Evolutionary conservation across 1,284 basidiomycete species (phyloP), one percentile per base, ranked within the genome.

Genomic region (Papiliotrema laurentii): DNA sequence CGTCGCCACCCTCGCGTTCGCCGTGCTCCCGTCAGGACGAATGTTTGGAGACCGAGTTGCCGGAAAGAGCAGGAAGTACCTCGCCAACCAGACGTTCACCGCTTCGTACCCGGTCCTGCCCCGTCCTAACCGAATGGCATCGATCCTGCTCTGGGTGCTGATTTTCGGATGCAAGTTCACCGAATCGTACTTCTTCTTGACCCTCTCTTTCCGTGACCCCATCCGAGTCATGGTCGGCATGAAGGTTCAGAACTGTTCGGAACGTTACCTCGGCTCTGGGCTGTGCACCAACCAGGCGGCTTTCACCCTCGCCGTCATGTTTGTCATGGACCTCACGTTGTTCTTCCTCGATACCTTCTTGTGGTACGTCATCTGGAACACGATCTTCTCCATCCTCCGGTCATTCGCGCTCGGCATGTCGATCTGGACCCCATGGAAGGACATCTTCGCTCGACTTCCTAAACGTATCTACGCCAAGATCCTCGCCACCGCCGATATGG

Each of bases 291-390:
- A 96, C 67, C 92, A 97, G 59, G 87, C 90, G 1, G 85, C 85
- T 6, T 96, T 96, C 75, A 87, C 92, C 13, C 76, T 97, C 58
- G 81, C 92, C 50, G 87, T 94, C 77, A 97, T 96, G 92, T 96
- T 90, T 71, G 75, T 92, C 74, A 94, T 96, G 91, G 91, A 96
- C 69, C 75, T 96, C 35, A 83, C 86, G 42, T 80, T 96, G 44
- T 97, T 90, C 82, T 97, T 96, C 81, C 79, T 97, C 70, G 91
- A 97, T 76, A 97, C 92, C 5, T 97, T 94, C 84, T 76, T 97
- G 35, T 97, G 92, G 92, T 94, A 75, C 53, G 77, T 79, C 59
- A 96, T 97, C 65, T 97, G 92, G 92, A 93, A 93, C 73, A 93
- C 90, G 9, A 87, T 94, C 49, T 88, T 89, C 77, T 87, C 85